Evolutionary conservation across 2,329 filamentous ascomycete species (phyloP), one percentile per base, ranked within the genome.

Genomic region (Pseudogymnoascus sp.): DNA sequence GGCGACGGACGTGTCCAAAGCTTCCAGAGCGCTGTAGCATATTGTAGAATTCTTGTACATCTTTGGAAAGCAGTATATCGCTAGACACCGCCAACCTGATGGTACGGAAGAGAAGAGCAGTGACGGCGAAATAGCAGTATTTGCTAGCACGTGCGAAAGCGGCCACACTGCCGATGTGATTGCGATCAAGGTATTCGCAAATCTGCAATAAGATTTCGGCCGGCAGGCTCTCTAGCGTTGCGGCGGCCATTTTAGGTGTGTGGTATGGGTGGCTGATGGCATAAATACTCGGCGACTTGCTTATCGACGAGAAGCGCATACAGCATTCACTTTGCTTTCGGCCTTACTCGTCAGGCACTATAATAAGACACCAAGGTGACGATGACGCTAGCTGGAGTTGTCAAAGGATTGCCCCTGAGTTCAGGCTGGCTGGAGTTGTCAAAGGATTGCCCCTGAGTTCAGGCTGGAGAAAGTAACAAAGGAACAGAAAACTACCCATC

Each of bases 71-170:
- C 33, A 22, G 50, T 33, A 12, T 2, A 12, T 8, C 4, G 50
- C 50, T 57, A 30, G 33, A 33, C 18, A 57, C 18, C 3, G 1
- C 25, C 5, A 57, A 25, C 28, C 9, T 57, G 28, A 57, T 4
- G 18, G 14, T 57, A 25, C 18, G 18, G 50, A 57, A 25, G 50
- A 57, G 50, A 14, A 25, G 28, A 28, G 50, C 18, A 57, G 18
- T 12, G 18, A 14, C n/a, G 18, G 14, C 18, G 33, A 28, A 57
- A 57, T 57, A 28, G 18, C 18, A 57, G 50, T 57, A 28, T 15
- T 57, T 57, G 50, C 50, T 57, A 3, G 50, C 18, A 57, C 50
- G 33, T 33, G 50, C 14, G 11, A 57, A 57, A 57, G 50, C 14
- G 33, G 33, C 22, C 50, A 57, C 8, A 15, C 18, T 57, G 7